Evolutionary conservation across 768 basidiomycete genomes (phyloP).

Genomic region (Mycena alexandri): DNA sequence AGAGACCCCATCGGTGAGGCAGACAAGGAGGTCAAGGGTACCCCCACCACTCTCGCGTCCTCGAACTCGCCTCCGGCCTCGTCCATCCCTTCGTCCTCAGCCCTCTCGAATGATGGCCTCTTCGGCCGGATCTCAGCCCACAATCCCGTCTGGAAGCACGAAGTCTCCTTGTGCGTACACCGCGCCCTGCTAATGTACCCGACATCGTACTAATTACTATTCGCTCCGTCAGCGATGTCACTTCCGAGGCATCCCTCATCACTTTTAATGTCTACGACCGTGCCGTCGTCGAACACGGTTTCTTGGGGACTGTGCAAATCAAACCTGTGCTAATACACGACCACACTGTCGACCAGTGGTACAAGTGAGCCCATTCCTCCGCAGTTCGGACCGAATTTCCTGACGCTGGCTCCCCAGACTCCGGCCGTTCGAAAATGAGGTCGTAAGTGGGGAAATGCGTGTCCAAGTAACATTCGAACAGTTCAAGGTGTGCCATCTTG

Average conservation of each 20-base stretch:
- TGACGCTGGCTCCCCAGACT: slow-evolving; percentile 61
- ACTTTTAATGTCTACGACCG: slow-evolving; percentile 95
- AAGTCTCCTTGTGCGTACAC: slow-evolving; percentile 95
- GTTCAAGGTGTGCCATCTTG: slow-evolving; percentile 78
- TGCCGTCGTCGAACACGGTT: slow-evolving; percentile 83
- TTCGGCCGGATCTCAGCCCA: slow-evolving; percentile 79
- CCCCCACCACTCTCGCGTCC: slow-evolving; percentile 73
- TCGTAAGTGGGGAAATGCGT: slow-evolving; percentile 93
- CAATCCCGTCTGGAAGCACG: slow-evolving; percentile 99
- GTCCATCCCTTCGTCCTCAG: slow-evolving; percentile 45
- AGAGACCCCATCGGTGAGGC: slow-evolving; percentile 88
- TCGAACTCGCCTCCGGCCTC: slow-evolving; percentile 57
- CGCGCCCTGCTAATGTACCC: slow-evolving; percentile 29
- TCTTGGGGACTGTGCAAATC: slow-evolving; percentile 92
- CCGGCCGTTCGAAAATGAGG: slow-evolving; percentile 80
- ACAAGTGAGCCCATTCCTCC: slow-evolving; percentile 76
- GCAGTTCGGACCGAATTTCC: slow-evolving; percentile 35
- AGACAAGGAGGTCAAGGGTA: slow-evolving; percentile 91
- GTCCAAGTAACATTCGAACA: slow-evolving; percentile 95
- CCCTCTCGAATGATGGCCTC: slow-evolving; percentile 56
- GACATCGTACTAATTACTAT: slow-evolving; percentile 32
- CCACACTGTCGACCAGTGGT: slow-evolving; percentile 97
- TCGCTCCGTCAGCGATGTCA: slow-evolving; percentile 85
- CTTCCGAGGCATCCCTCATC: slow-evolving; percentile 85
- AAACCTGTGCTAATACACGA: slow-evolving; percentile 93